These are phyloP conservation scores for Botrytis porri DNA, from an alignment of 2,329 filamentous ascomycete species.

Conservation along the genomic window DNA sequence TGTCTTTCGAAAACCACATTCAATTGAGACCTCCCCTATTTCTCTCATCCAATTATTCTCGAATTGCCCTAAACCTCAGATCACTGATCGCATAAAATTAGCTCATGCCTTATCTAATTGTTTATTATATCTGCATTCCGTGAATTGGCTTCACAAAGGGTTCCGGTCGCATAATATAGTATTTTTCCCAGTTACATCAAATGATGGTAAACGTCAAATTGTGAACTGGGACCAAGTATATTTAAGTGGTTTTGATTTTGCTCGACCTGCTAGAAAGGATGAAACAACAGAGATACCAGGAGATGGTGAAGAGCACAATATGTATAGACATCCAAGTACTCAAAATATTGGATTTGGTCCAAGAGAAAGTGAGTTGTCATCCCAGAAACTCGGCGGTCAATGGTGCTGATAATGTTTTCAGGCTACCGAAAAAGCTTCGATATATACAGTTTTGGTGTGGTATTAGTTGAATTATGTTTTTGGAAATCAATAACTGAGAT, in stretches of 20 bases:
- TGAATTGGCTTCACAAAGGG: slow-evolving; percentile 59
- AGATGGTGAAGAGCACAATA: slow-evolving; percentile 45
- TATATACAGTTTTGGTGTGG: slow-evolving; percentile 51
- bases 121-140: slow-evolving; percentile 53
- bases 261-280: slow-evolving; percentile 48
- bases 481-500: slow-evolving; percentile 49
- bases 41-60: slow-evolving; percentile 49
- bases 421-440: slow-evolving; percentile 46
- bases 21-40: slow-evolving; percentile 43
- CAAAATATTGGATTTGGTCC: slow-evolving; percentile 26
- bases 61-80: slow-evolving; percentile 44
- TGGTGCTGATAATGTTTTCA: not conserved
- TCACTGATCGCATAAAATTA: slow-evolving; percentile 51
- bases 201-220: not conserved
- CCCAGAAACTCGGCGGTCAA: not conserved
- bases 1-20: slow-evolving; percentile 50
- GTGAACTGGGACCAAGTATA: slow-evolving; percentile 45
- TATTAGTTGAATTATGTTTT: slow-evolving; percentile 53
- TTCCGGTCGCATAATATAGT: slow-evolving; percentile 53
- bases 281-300: slow-evolving; percentile 51
- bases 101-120: slow-evolving; percentile 52
- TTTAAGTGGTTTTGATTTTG: slow-evolving; percentile 54
- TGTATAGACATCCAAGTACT: slow-evolving; percentile 48
- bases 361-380: slow-evolving; percentile 17
- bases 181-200: slow-evolving; percentile 43